Evolutionary conservation across 768 basidiomycete species (phyloP).

Genomic region (Xerocomellus amylosporus): DNA sequence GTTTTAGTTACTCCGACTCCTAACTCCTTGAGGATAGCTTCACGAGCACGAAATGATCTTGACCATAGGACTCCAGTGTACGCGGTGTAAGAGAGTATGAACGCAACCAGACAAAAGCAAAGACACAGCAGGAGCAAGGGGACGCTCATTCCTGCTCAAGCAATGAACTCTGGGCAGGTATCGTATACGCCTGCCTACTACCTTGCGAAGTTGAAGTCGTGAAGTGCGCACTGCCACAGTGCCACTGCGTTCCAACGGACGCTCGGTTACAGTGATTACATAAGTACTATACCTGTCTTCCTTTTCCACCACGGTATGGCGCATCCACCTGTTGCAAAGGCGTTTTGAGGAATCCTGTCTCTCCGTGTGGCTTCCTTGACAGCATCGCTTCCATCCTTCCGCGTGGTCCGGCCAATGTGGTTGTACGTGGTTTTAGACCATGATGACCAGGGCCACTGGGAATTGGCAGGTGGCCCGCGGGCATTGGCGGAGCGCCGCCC

Average conservation of each 20-base stretch:
- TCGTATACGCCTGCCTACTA: not conserved
- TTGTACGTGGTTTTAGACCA: conserved; percentile 1
- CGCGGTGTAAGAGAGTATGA: conserved; percentile 20
- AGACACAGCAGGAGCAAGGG: conserved; percentile 16
- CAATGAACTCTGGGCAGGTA: not conserved
- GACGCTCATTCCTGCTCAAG: conserved; percentile 11
- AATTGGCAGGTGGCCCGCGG: too few relatives aligned
- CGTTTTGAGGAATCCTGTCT: not conserved
- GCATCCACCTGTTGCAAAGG: not conserved
- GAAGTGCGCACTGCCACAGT: not conserved
- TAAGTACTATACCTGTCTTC: not conserved
- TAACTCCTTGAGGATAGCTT: conserved; percentile 21
- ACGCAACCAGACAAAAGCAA: conserved; percentile 4
- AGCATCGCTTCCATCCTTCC: conserved; percentile 1
- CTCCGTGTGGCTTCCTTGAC: conserved; percentile 1
- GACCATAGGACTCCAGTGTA: conserved; percentile 25
- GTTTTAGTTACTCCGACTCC: not conserved
- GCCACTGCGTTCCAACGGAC: too few relatives aligned
- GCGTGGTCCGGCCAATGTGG: not conserved
- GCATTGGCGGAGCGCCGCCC: conserved; percentile 1
- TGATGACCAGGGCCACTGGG: not conserved
- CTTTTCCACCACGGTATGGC: conserved; percentile 1
- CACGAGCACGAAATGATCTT: conserved; percentile 21
- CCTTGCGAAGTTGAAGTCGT: not conserved
- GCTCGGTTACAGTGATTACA: not conserved